phyloP scores from a whole-genome alignment of 352 stramenopile species.

The Phytophthora foliorum region DNA sequence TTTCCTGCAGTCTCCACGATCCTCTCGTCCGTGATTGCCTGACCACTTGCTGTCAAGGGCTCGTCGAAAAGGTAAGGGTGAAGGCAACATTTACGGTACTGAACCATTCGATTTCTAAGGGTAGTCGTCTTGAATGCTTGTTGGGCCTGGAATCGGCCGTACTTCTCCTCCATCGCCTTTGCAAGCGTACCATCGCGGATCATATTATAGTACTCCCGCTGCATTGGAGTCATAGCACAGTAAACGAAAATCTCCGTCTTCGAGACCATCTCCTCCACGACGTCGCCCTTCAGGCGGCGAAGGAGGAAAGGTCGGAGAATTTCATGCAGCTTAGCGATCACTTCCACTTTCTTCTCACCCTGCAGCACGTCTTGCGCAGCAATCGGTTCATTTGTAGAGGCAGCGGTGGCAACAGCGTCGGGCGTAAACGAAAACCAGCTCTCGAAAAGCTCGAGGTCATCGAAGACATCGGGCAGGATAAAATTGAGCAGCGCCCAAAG shows the following conservation, averaged over 20 bases:
- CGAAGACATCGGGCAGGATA: slow-evolving; percentile 98
- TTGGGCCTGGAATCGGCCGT: slow-evolving; percentile 66
- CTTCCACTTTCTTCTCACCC: slow-evolving; percentile 93
- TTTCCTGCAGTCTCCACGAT: slow-evolving; percentile 97
- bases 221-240: slow-evolving; percentile 94
- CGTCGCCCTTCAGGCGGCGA: slow-evolving; percentile 96
- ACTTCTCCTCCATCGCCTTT: slow-evolving; percentile 86
- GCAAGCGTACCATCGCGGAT: slow-evolving; percentile 92
- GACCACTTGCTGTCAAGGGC: slow-evolving; percentile 59
- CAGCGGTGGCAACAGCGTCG: slow-evolving; percentile 54
- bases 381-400: slow-evolving; percentile 76
- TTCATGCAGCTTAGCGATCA: slow-evolving; percentile 97
- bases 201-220: slow-evolving; percentile 96
- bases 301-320: slow-evolving; percentile 98
- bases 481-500: slow-evolving; percentile 99
- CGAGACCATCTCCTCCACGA: slow-evolving; percentile 93
- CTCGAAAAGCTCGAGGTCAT: slow-evolving; percentile 98
- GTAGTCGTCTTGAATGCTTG: slow-evolving; percentile 61
- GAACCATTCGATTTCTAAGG: slow-evolving; percentile 82
- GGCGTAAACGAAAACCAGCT: slow-evolving; percentile 98
- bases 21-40: slow-evolving; percentile 82
- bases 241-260: slow-evolving; percentile 99
- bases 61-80: slow-evolving; percentile 93
- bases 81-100: slow-evolving; percentile 90
- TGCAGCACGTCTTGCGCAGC: slow-evolving; percentile 88